A percentile compares a stretch with the other conserved stretches of the same genome.
phyloP scores from a whole-genome alignment of 495 filamentous ascomycete species.

The Chlorociboria aeruginascens region DNA sequence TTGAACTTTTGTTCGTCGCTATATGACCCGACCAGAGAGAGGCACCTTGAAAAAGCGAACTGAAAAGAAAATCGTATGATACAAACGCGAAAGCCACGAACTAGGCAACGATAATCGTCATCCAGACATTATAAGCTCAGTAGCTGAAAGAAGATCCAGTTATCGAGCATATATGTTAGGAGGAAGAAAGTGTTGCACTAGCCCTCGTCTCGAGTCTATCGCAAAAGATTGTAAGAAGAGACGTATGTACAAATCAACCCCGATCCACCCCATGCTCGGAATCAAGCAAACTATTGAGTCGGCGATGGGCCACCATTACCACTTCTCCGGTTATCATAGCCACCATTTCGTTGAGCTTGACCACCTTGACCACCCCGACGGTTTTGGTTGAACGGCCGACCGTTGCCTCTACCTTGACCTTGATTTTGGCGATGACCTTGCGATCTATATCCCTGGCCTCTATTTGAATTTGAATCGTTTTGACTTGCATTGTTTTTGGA shows the following conservation, averaged over 20 bases:
- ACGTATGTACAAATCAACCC: constrained; percentile 20
- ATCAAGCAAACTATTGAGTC: constrained; percentile 13
- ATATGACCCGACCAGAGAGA: constrained; percentile 14
- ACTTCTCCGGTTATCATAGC: constrained; percentile 30
- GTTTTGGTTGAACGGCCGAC: constrained; percentile 25
- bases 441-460: constrained; percentile 29
- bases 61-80: constrained; percentile 21
- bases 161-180: constrained; percentile 1
- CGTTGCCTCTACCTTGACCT: constrained; percentile 16
- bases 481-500: constrained; percentile 15
- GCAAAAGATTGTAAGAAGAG: constrained; percentile 13
- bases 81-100: constrained; percentile 13
- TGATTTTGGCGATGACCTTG: constrained; percentile 21
- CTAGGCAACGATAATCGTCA: constrained; percentile 6
- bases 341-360: constrained; percentile 26
- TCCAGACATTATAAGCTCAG: not conserved
- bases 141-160: constrained; percentile 6
- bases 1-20: constrained; percentile 20
- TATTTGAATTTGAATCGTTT: constrained; percentile 4
- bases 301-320: constrained; percentile 26
- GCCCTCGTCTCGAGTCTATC: constrained; percentile 14
- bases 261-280: not conserved
- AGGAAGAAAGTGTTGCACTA: constrained; percentile 4
- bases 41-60: constrained; percentile 7
- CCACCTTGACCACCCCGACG: constrained; percentile 22